Evolutionary conservation across 192 early-diverging fungal species (phyloP).

Genomic region (Linnemannia exigua): DNA sequence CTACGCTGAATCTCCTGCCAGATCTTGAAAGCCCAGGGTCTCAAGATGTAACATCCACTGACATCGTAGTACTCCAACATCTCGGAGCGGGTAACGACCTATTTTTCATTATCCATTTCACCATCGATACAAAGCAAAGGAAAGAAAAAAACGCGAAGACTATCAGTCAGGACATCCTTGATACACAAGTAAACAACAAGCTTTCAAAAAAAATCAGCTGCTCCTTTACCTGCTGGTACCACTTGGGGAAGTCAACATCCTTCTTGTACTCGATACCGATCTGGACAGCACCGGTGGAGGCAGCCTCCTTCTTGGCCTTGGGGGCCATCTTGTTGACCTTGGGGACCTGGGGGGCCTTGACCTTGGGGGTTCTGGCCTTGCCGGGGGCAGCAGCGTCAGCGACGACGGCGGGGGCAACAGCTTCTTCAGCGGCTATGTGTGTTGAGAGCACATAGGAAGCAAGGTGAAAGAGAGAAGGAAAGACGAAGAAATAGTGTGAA

Average conservation of each 20-base stretch:
- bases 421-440: constrained; percentile 71
- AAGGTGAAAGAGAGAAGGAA: too few species aligned
- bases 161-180: background rate
- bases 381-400: constrained; percentile 60
- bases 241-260: constrained; percentile 91
- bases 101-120: background rate
- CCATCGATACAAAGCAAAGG: background rate
- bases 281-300: constrained; percentile 69
- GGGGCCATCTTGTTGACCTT: constrained; percentile 63
- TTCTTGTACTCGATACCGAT: constrained; percentile 92
- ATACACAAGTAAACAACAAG: background rate
- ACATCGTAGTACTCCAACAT: constrained; percentile 99
- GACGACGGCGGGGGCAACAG: constrained; percentile 66
- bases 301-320: constrained; percentile 61
- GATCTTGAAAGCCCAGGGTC: constrained; percentile 95
- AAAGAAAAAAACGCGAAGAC: background rate
- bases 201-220: background rate
- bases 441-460: background rate
- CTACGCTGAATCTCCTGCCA: constrained; percentile 96
- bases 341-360: constrained; percentile 48
- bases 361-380: constrained; percentile 61
- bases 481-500: background rate
- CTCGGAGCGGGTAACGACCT: constrained; percentile 91
- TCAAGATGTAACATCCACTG: constrained; percentile 98
- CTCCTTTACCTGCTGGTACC: constrained; percentile 87